phyloP scores from a whole-genome alignment of 2,329 filamentous ascomycete species.

The Fusarium aywerte region DNA sequence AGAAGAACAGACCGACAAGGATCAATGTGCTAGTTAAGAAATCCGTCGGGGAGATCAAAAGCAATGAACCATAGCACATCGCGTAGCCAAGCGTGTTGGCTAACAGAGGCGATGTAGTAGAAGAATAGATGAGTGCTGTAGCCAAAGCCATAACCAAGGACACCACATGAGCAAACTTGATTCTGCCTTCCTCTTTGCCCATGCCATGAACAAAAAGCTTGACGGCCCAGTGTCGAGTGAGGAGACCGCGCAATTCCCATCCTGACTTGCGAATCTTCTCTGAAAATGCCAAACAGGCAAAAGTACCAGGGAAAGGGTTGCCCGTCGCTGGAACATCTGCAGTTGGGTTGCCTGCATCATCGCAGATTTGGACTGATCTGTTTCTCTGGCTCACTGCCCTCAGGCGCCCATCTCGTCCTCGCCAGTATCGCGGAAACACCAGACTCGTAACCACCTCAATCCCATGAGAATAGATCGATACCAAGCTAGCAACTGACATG shows the following conservation, averaged over 20 bases:
- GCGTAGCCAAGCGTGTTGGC: constrained; percentile 89
- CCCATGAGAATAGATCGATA: constrained; percentile 77
- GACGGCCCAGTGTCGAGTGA: constrained; percentile 64
- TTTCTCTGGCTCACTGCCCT: constrained; percentile 58
- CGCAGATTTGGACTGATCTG: constrained; percentile 53
- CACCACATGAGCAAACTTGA: constrained; percentile 68
- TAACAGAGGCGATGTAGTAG: constrained; percentile 67
- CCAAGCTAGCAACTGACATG: constrained; percentile 81
- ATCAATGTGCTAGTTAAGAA: constrained; percentile 85
- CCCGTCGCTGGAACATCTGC: constrained; percentile 39
- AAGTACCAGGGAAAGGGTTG: constrained; percentile 48
- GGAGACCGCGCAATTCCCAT: constrained; percentile 64
- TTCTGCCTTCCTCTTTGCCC: constrained; percentile 57
- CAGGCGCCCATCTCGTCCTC: constrained; percentile 55
- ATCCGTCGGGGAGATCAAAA: constrained; percentile 88
- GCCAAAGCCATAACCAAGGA: constrained; percentile 65
- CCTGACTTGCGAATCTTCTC: constrained; percentile 37
- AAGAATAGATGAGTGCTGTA: constrained; percentile 72
- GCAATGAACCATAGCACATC: constrained; percentile 84
- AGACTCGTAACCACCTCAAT: constrained; percentile 73
- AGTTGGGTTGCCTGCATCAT: constrained; percentile 48
- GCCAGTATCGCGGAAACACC: constrained; percentile 79
- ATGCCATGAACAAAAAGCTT: constrained; percentile 63
- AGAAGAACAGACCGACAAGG: constrained; percentile 84
- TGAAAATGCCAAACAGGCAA: constrained; percentile 51